These are phyloP conservation scores for Sungouiozyma intestinalis DNA, from an alignment of 805 yeast genomes.

Conservation along the genomic window DNA sequence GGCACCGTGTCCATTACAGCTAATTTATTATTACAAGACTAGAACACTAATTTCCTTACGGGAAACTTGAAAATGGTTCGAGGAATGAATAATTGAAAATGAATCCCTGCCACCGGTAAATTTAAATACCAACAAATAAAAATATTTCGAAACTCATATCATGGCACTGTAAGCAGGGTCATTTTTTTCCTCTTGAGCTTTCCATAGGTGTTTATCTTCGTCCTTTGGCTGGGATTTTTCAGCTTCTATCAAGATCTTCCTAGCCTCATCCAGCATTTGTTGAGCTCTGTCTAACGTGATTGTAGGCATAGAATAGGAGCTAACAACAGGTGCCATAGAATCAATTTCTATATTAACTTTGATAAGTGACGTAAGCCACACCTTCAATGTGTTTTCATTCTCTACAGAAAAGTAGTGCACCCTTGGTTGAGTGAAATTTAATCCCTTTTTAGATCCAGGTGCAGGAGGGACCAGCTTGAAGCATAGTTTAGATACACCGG, in stretches of 20 bases:
- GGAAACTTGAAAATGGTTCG: too few species aligned
- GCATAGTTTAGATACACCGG: slow-evolving; percentile 84
- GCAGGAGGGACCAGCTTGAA: slow-evolving; percentile 94
- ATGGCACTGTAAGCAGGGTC: background rate
- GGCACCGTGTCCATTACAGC: too few species aligned
- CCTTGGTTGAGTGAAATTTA: slow-evolving; percentile 92
- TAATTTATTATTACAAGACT: too few species aligned
- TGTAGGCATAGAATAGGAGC: slow-evolving; percentile 92
- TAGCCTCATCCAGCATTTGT: slow-evolving; percentile 68
- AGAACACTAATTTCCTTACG: too few species aligned
- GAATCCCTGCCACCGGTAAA: too few species aligned
- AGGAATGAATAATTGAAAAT: too few species aligned
- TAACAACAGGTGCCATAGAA: slow-evolving; percentile 80
- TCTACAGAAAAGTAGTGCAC: slow-evolving; percentile 96
- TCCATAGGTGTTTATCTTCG: slow-evolving; percentile 25
- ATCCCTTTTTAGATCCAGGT: slow-evolving; percentile 90
- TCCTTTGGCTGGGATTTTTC: slow-evolving; percentile 23
- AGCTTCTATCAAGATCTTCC: slow-evolving; percentile 59
- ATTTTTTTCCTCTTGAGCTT: slow-evolving; percentile 17
- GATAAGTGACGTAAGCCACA: slow-evolving; percentile 89
- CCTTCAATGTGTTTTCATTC: slow-evolving; percentile 78
- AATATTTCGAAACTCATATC: background rate
- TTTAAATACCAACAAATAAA: too few species aligned
- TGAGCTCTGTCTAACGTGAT: slow-evolving; percentile 81
- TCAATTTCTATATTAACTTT: slow-evolving; percentile 94